phyloP scores from a whole-genome alignment of 805 yeast genomes.

The Nadsonia fulvescens region DNA sequence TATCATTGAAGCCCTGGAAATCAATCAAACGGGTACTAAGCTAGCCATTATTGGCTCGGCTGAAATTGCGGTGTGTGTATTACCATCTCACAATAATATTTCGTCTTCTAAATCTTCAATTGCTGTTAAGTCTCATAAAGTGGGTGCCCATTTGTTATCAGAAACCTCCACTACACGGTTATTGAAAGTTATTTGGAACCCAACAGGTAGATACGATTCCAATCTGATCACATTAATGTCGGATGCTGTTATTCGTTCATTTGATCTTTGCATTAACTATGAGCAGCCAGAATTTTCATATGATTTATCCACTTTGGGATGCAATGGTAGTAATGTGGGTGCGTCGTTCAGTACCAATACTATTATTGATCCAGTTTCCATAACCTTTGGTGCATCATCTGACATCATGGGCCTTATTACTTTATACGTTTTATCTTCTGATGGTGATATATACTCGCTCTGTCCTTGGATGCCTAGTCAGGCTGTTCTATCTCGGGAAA shows the following conservation, averaged over 20 bases:
- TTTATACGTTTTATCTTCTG: constrained; percentile 31
- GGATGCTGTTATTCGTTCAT: constrained; percentile 19
- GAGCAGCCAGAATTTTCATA: constrained; percentile 12
- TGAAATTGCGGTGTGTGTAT: constrained; percentile 16
- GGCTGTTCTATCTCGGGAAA: constrained; percentile 20
- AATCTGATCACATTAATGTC: constrained; percentile 25
- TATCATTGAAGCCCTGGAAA: constrained; percentile 18
- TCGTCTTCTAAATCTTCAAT: constrained; percentile 2
- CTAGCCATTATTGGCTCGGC: constrained; percentile 24
- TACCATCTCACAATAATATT: constrained; percentile 16
- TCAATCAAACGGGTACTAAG: constrained; percentile 26
- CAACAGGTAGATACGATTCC: constrained; percentile 25
- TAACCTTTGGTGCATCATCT: constrained; percentile 26
- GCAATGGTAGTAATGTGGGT: constrained; percentile 3
- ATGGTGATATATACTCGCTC: constrained; percentile 41
- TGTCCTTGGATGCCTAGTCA: constrained; percentile 46
- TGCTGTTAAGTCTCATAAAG: constrained; percentile 12
- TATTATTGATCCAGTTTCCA: constrained; percentile 19
- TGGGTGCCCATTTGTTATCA: constrained; percentile 14
- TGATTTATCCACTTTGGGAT: constrained; percentile 1
- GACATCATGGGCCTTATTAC: constrained; percentile 28
- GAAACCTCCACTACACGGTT: constrained; percentile 17
- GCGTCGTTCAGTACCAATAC: constrained; percentile 6
- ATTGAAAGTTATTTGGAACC: constrained; percentile 27
- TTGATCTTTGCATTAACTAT: constrained; percentile 19